Percentiles rank a stretch among this genome's conserved stretches.
These are phyloP conservation scores for Penicillium sp. DNA, from an alignment of 2,329 filamentous ascomycete genomes.

Conservation along the genomic window DNA sequence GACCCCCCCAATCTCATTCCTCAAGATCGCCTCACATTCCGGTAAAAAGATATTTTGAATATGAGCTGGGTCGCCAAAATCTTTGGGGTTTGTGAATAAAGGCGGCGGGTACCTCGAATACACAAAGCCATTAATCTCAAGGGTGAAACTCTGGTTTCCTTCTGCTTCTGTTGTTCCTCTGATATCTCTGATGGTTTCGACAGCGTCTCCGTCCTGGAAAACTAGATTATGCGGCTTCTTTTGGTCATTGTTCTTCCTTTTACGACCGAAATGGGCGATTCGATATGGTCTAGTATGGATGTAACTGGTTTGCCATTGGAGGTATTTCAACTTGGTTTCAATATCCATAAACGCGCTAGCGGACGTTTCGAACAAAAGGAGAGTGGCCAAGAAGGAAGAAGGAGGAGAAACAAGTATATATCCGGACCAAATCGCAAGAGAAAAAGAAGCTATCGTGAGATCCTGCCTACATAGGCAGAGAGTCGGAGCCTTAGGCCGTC, in stretches of 20 bases:
- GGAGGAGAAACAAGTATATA: not conserved
- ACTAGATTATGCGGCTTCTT: not conserved
- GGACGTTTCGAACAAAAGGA: not conserved
- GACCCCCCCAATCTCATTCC: constrained; percentile 4
- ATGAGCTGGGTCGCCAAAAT: constrained; percentile 3
- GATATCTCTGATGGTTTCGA: not conserved
- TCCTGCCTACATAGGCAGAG: not conserved
- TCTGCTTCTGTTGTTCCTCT: not conserved
- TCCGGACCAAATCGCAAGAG: not conserved
- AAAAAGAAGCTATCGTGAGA: not conserved
- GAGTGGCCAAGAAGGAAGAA: not conserved
- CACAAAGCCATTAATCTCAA: not conserved
- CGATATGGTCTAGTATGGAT: constrained; percentile 5
- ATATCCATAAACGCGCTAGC: not conserved
- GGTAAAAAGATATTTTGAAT: constrained; percentile 9
- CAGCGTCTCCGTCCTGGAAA: not conserved
- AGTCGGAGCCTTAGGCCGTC: not conserved
- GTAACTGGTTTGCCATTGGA: constrained; percentile 10
- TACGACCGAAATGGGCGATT: constrained; percentile 3
- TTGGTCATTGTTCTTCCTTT: not conserved
- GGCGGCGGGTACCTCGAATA: not conserved
- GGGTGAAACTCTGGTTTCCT: not conserved
- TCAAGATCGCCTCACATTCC: constrained; percentile 9
- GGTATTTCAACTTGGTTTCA: constrained; percentile 8
- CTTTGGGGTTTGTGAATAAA: not conserved